Percentiles rank a stretch among this genome's conserved stretches.
phyloP scores from a whole-genome alignment of 2,329 filamentous ascomycete genomes.

The Colletotrichum cuscutae region DNA sequence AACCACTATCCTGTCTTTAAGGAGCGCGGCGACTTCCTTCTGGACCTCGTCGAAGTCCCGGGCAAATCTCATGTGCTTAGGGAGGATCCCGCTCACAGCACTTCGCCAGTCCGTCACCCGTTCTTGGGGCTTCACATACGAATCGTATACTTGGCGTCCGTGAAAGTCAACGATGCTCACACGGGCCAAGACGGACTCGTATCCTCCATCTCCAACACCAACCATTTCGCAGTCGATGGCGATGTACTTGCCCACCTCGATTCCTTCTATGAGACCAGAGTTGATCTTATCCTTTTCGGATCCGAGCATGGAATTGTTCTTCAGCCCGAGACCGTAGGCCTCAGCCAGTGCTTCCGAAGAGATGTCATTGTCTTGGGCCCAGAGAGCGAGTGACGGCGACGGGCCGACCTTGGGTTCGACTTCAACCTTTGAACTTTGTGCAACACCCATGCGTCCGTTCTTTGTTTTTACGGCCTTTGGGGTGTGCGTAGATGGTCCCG shows the following conservation, averaged over 20 bases:
- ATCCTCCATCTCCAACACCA: constrained; percentile 77
- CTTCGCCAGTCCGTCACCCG: constrained; percentile 92
- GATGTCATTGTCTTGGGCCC: constrained; percentile 70
- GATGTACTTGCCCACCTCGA: constrained; percentile 88
- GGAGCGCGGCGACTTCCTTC: constrained; percentile 72
- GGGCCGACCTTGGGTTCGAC: constrained; percentile 51
- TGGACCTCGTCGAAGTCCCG: constrained; percentile 83
- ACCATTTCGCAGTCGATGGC: constrained; percentile 99
- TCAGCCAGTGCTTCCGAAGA: constrained; percentile 69
- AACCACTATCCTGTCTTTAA: constrained; percentile 78
- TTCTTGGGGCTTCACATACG: constrained; percentile 83
- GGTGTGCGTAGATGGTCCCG: constrained; percentile 34
- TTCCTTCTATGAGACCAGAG: constrained; percentile 67
- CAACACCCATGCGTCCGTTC: constrained; percentile 62
- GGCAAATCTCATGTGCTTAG: constrained; percentile 76
- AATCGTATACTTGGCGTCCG: constrained; percentile 92
- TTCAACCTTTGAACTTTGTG: constrained; percentile 59
- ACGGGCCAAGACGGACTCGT: constrained; percentile 82
- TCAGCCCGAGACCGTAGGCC: constrained; percentile 67
- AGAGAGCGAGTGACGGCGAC: constrained; percentile 67
- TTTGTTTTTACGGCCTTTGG: constrained; percentile 41
- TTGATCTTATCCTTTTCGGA: constrained; percentile 66
- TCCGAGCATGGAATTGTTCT: constrained; percentile 59
- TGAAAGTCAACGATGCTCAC: constrained; percentile 95
- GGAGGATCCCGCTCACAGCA: constrained; percentile 81